Base-by-base conservation (phyloP, 768 basidiomycete species). In the Lyophyllum semitale region DNA sequence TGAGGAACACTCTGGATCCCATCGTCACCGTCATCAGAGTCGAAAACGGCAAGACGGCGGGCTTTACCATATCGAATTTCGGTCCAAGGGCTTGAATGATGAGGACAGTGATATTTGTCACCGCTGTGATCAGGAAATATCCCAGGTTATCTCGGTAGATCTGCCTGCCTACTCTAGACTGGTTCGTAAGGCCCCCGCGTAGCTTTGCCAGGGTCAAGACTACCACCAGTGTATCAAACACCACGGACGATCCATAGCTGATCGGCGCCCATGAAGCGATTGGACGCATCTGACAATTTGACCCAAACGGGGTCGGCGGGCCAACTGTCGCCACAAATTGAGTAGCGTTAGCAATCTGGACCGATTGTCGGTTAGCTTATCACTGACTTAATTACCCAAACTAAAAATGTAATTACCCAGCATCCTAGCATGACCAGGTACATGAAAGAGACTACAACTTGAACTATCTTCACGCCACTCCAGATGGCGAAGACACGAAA, bases 231-330 rank as follows among this genome's bases (percentile, higher is more conserved):
- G 63, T 59, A 55, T 69, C 66, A 57, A 72, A 71, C 6, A 62
- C 59, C 4, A 70, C 66, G 25, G 69, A 66, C 2, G 64, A 67
- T 13, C 63, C 69, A 53, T 65, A 73, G 48, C 66, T 67, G 44
- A 72, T 60, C 0, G 71, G 69, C 8, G 71, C 66, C 71, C 72
- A 72, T 13, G 62, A 54, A 8, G 68, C 60, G 26, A 73, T 66
- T 7, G 60, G 65, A 17, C 52, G 53, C 56, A 72, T 67, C 40
- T 66, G 63, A 44, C 73, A n/a, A n/a, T n/a, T n/a, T n/a, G n/a
- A n/a, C n/a, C n/a, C n/a, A n/a, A n/a, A n/a, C n/a, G n/a, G n/a
- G n/a, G n/a, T n/a, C n/a, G n/a, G n/a, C n/a, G n/a, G n/a, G n/a
- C n/a, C n/a, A n/a, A n/a, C n/a, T n/a, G n/a, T n/a, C n/a, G n/a